Evolutionary conservation across 2,329 filamentous ascomycete species (phyloP).

Genomic region (Fusarium clavum): DNA sequence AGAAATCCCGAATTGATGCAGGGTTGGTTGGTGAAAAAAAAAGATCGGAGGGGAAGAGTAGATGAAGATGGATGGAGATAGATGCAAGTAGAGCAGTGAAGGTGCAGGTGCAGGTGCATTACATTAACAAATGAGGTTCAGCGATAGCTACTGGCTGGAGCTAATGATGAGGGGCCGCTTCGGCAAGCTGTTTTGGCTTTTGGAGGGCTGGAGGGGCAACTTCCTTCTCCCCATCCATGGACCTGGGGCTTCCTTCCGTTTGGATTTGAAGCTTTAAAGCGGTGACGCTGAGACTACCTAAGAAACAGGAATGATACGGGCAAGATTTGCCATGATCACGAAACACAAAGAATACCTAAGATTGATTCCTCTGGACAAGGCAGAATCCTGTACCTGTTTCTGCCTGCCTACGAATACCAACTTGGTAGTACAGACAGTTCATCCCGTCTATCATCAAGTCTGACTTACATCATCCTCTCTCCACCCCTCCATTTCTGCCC

Average conservation of each 20-base stretch:
- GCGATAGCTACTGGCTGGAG: constrained; percentile 22
- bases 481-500: constrained; percentile 26
- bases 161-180: constrained; percentile 38
- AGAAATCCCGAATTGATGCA: constrained; percentile 11
- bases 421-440: constrained; percentile 1
- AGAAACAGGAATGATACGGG: neutral
- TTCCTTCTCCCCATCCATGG: neutral
- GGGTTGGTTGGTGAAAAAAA: constrained; percentile 26
- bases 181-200: neutral
- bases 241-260: neutral
- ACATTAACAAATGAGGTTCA: constrained; percentile 20
- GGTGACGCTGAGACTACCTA: neutral
- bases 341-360: neutral
- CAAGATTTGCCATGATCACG: constrained; percentile 5
- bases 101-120: constrained; percentile 10
- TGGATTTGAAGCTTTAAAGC: neutral
- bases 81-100: constrained; percentile 8
- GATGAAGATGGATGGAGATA: constrained; percentile 38
- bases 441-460: constrained; percentile 7
- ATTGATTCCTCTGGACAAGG: neutral
- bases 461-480: constrained; percentile 25
- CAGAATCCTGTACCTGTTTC: neutral
- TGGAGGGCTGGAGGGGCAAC: constrained; percentile 3
- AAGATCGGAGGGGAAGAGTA: constrained; percentile 19
- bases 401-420: neutral